These are phyloP conservation scores for Blastobotrys attinorum DNA, from an alignment of 805 yeast species.

Conservation along the genomic window DNA sequence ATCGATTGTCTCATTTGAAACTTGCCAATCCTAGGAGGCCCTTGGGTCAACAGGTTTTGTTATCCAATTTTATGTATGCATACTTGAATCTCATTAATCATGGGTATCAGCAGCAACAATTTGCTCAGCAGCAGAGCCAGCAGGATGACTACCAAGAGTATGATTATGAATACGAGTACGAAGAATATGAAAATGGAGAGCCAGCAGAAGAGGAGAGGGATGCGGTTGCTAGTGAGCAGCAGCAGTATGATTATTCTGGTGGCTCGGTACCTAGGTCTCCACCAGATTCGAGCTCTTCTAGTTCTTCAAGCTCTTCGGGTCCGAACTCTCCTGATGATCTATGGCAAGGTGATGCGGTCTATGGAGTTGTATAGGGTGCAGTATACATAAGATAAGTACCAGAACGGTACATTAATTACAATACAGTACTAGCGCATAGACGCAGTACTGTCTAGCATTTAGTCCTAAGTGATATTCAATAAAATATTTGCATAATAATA, in stretches of 20 bases:
- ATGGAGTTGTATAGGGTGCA: no score
- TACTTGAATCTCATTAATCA: conserved; percentile 92
- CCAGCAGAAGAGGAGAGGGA: conserved; percentile 3
- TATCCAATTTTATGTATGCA: conserved; percentile 96
- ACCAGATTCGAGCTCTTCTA: no score
- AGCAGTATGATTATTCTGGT: neutral
- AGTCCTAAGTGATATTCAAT: no score
- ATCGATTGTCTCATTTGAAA: conserved; percentile 84
- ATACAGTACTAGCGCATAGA: no score
- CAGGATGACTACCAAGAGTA: conserved; percentile 8
- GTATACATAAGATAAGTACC: no score
- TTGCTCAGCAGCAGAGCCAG: conserved; percentile 12
- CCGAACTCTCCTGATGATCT: conserved; percentile 13
- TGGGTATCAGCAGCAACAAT: conserved; percentile 35
- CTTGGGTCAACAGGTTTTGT: conserved; percentile 80
- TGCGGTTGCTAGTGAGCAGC: neutral
- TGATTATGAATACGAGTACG: conserved; percentile 11
- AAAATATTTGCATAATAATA: no score
- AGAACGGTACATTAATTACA: no score
- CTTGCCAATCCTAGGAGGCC: conserved; percentile 91
- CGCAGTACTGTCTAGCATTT: no score
- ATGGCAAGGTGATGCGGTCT: conserved; percentile 19
- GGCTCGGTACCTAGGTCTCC: conserved; percentile 8
- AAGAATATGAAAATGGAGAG: conserved; percentile 8
- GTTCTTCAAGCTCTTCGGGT: conserved; percentile 17